Base-by-base conservation (phyloP, 805 yeast species). In the Saccharomycodes ludwigii region DNA sequence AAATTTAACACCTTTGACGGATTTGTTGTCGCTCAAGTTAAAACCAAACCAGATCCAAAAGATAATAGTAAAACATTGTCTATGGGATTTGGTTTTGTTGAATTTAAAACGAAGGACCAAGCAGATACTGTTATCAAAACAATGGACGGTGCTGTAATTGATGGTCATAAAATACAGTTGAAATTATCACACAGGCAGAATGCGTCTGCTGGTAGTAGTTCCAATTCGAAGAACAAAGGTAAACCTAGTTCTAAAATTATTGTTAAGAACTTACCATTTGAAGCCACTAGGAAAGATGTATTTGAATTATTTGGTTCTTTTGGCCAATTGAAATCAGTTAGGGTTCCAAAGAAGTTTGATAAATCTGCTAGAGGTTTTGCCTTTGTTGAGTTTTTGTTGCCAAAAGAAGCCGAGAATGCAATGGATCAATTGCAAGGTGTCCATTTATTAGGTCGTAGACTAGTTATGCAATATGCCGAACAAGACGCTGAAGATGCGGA, bases 61-160 rank as follows among this genome's bases (percentile, higher is more conserved):
- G 68, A 72, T 38, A 50, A 68, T 2, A 78, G 76, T 8, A 69
- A 69, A 35, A 58, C 65, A n/a, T 66, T 75, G 37, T 84, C 95
- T 45, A 91, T 91, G 98, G 98, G 98, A 14, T 91, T 85, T 48
- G 98, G 98, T 1, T 91, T 91, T 59, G 95, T 73, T 10, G 98
- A 91, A 57, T 91, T 84, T 56, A 72, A 63, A 43, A 71, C 86
- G 2, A 72, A 71, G 42, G 82, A 74, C 24, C 74, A 79, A 46
- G 98, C 98, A 0, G 65, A 71, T 24, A 64, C 68, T 9, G 97
- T 95, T 5, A 72, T 84, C 29, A 54, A 65, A 21, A 66, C 77
- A 0, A 58, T 84, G 61, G 82, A 86, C 53, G 93, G 83, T 3
- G 66, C 73, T 32, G 72, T 73, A 2, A 65, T 91, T 34, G 94